Base-by-base conservation (phyloP, 768 basidiomycete genomes). In the Terana coerulea region DNA sequence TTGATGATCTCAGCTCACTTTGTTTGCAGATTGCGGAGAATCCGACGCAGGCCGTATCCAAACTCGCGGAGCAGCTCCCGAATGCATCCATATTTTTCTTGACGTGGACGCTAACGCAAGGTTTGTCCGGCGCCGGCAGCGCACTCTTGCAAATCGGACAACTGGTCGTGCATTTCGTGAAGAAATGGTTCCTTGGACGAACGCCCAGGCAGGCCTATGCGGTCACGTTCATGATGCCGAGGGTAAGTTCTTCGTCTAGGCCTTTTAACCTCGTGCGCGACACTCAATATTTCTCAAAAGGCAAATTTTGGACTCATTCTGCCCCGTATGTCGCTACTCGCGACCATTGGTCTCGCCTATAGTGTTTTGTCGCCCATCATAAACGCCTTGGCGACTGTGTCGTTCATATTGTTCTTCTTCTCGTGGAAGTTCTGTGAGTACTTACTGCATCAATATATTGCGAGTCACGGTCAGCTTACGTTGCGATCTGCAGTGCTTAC, bases 291-390 rank as follows among this genome's bases (percentile, higher is more conserved):
- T 26, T 14, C 47, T 42, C 2, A 47, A 28, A 22, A 79, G 77
- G 74, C 72, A 9, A 74, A 80, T 59, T 78, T 81, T 49, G 77
- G 78, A 3, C 62, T 71, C 3, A 62, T 77, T 19, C 56, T 82
- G 15, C 80, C 80, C 12, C 68, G 75, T 14, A 61, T 81, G 35
- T 80, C 78, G 3, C 68, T 81, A 7, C 66, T 82, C 22, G 78
- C 78, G 2, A 76, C 77, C 0, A 78, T 79, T 33, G 72, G 66
- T 3, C 72, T 81, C 51, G 75, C 77, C 0, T 87, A 87, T 65
- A 79, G 76, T 53, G 74, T 85, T 25, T 73, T 86, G 46, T 78
- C 80, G 2, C 84, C 85, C 4, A 65, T 88, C 39, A 82, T 87
- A 63, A 85, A 83, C 61, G 72, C 83, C 1, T 72, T 89, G 26